Percentiles rank a stretch among this genome's conserved stretches.
Evolutionary conservation across 1,139 yeast genomes (phyloP).

Genomic region (Wickerhamomyces sp.): DNA sequence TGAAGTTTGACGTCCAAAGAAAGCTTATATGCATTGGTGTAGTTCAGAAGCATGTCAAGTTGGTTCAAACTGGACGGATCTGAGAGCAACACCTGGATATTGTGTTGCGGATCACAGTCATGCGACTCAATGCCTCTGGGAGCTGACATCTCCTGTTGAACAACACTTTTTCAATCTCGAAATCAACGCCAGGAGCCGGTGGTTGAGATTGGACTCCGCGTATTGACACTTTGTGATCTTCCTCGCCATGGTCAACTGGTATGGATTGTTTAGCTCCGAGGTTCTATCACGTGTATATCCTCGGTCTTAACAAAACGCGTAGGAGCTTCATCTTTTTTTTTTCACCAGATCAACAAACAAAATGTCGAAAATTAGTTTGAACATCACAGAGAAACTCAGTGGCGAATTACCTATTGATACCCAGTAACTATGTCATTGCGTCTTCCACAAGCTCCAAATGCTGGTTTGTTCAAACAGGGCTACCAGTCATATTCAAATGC

Average conservation of each 20-base stretch:
- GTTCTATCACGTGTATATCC: too few relatives aligned
- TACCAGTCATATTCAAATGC: conserved; percentile 82
- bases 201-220: too few relatives aligned
- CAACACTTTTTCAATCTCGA: too few relatives aligned
- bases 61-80: conserved; percentile 41
- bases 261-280: too few relatives aligned
- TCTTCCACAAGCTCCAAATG: conserved; percentile 88
- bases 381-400: too few relatives aligned
- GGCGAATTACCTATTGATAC: too few relatives aligned
- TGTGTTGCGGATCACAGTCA: conserved; percentile 36
- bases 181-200: too few relatives aligned
- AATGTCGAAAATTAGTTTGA: neutral
- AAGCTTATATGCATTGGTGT: conserved; percentile 40
- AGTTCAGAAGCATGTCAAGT: conserved; percentile 40
- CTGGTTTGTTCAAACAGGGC: conserved; percentile 96
- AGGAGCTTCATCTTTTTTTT: too few relatives aligned
- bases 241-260: too few relatives aligned
- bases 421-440: conserved; percentile 65
- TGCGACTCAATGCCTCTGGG: conserved; percentile 18
- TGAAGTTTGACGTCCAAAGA: conserved; percentile 39
- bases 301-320: too few relatives aligned
- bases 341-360: neutral
- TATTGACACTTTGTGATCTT: too few relatives aligned
- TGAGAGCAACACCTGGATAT: conserved; percentile 31
- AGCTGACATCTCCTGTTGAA: too few relatives aligned